Base-by-base conservation (phyloP, 2,329 filamentous ascomycete genomes). In the Trichoderma asperellum region DNA sequence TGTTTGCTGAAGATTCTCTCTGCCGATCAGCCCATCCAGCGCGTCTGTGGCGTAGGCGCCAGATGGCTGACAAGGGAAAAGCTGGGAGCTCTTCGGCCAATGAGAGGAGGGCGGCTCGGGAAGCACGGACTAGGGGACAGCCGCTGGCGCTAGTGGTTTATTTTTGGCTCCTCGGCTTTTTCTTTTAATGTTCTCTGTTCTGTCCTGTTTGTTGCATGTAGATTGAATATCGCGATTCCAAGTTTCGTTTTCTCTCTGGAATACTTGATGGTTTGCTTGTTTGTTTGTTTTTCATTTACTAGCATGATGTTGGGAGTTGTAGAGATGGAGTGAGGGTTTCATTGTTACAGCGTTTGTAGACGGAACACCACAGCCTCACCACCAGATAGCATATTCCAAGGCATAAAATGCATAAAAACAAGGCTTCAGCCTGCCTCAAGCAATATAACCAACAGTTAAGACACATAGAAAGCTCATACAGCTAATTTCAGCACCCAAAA, bases 141-240 rank as follows among this genome's bases (percentile, higher is more conserved):
- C 16, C 66, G 58, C 66, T 59, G 66, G 37, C 58, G 52, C 66
- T 68, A 68, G n/a, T 68, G 63, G n/a, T 37, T 18, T 47, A n/a
- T 29, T 55, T 43, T 14, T 57, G 52, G 62, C 2, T 0, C 10
- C 2, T 0, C 16, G 18, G 40, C 40, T 32, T 29, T 18, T 32
- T 24, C 12, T 14, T 34, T 27, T n/a, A n/a, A n/a, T n/a, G n/a
- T n/a, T 21, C 8, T 32, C 2, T 18, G 14, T 24, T 24, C 10
- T 34, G 21, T 61, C 4, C 16, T 35, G 21, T 47, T 47, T 21
- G 24, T 43, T 47, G 24, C 27, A 49, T n/a, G 18, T 43, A 10
- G 6, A n/a, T n/a, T 43, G 7, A 43, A 35, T 35, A 43, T 7
- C 18, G 18, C 8, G 40, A n/a, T 43, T 43, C 10, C 18, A 6